Conservation (phyloP, 306 rosid genomes). For the Clitoria ternatea region DNA sequence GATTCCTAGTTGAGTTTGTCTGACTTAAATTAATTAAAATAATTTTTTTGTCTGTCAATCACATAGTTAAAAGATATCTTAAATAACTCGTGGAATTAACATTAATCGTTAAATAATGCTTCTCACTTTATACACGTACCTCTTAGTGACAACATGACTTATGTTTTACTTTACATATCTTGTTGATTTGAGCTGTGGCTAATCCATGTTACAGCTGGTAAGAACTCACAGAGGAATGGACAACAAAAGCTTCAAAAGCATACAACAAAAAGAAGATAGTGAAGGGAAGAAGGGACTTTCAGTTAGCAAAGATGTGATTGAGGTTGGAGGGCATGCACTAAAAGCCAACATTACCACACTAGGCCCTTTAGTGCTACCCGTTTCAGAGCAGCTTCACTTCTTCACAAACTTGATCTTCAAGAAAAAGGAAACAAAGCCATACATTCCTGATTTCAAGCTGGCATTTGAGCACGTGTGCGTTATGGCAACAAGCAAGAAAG, state of each 20-base stretch:
- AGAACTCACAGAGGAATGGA: constrained; percentile 62
- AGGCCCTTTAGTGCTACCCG: constrained; percentile 53
- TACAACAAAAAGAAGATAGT: constrained; percentile 46
- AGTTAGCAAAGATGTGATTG: constrained; percentile 44
- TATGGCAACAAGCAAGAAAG: constrained; percentile 51
- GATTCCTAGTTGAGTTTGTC: too few relatives aligned
- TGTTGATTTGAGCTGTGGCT: neutral
- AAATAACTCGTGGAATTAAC: too few relatives aligned
- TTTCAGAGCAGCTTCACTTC: constrained; percentile 53
- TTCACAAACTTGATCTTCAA: constrained; percentile 40
- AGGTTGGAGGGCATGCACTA: constrained; percentile 47
- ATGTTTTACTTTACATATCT: neutral
- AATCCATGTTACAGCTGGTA: constrained; percentile 37
- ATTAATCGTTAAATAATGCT: too few relatives aligned
- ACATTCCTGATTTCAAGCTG: constrained; percentile 47
- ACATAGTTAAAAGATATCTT: too few relatives aligned
- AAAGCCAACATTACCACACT: constrained; percentile 52
- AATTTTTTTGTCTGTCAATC: too few relatives aligned
- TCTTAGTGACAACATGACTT: neutral
- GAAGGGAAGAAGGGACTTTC: constrained; percentile 43
- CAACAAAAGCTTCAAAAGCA: constrained; percentile 46
- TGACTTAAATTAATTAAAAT: too few relatives aligned
- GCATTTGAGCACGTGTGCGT: constrained; percentile 57
- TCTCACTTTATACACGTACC: neutral
- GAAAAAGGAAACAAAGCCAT: constrained; percentile 37